Evolutionary conservation across 164 flowering plant species (phyloP).

Genomic region (Berberis thunbergii): DNA sequence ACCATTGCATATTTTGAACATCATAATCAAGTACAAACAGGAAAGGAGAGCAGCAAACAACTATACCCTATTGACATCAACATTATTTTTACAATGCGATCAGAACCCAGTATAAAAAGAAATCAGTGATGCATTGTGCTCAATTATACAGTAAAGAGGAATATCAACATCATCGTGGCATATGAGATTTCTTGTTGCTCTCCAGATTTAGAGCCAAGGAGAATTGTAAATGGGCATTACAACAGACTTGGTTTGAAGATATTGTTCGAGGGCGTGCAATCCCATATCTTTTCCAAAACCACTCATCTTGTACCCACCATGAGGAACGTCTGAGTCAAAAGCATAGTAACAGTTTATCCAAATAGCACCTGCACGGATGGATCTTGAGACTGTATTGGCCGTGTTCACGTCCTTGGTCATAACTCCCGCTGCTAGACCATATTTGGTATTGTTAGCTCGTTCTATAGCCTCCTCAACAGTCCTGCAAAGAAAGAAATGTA

Average conservation of each 20-base stretch:
- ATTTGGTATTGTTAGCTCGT: constrained; percentile 49
- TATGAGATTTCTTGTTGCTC: too few species aligned
- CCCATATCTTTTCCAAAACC: constrained; percentile 61
- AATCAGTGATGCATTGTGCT: too few species aligned
- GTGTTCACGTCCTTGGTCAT: constrained; percentile 52
- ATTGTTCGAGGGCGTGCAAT: constrained; percentile 51
- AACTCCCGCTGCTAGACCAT: constrained; percentile 74
- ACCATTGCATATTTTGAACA: too few species aligned
- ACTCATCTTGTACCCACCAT: constrained; percentile 73
- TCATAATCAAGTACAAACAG: too few species aligned
- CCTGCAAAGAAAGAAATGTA: constrained; percentile 20
- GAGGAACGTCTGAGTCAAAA: constrained; percentile 46
- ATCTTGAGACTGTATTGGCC: constrained; percentile 66
- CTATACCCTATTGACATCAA: too few species aligned
- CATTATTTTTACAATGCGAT: too few species aligned
- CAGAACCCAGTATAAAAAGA: too few species aligned
- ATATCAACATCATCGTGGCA: too few species aligned
- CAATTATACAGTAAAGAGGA: too few species aligned
- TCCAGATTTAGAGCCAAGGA: constrained; percentile 43
- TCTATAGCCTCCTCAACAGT: constrained; percentile 58
- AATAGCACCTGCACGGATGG: constrained; percentile 56
- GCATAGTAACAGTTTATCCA: constrained; percentile 76
- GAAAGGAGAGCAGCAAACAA: too few species aligned
- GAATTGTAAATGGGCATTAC: constrained; percentile 58
- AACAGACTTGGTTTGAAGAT: constrained; percentile 60